Conservation (phyloP, 192 early-diverging fungal genomes). For the Linnemannia elongata region DNA sequence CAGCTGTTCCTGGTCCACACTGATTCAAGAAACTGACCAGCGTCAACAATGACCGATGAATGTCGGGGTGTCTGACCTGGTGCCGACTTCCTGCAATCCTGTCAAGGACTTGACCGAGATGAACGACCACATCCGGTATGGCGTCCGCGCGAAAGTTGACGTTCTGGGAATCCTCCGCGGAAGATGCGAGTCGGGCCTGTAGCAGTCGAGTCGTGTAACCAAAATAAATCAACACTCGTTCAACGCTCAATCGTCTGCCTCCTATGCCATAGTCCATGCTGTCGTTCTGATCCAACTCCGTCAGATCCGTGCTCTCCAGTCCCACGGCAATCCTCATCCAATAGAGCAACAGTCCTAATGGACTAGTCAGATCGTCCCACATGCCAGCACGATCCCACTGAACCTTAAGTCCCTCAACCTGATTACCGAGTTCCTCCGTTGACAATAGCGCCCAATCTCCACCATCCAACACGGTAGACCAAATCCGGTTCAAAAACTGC, state of each 20-base stretch:
- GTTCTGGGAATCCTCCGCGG: constrained; percentile 45
- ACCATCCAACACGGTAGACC: constrained; percentile 20
- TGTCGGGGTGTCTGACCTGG: constrained; percentile 23
- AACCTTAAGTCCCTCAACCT: constrained; percentile 16
- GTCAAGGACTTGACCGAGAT: constrained; percentile 44
- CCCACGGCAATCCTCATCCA: constrained; percentile 53
- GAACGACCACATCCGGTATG: constrained; percentile 20
- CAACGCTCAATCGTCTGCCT: background rate
- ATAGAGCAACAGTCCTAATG: constrained; percentile 33
- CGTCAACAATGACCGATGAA: constrained; percentile 19
- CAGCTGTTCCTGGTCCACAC: constrained; percentile 20
- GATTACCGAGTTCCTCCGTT: background rate
- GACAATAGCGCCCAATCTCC: constrained; percentile 31
- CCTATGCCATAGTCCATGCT: background rate
- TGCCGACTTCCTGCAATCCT: constrained; percentile 24
- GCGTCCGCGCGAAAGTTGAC: constrained; percentile 37
- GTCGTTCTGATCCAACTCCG: constrained; percentile 12
- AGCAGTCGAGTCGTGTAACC: constrained; percentile 32
- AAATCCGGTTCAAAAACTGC: constrained; percentile 32
- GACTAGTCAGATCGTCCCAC: constrained; percentile 37
- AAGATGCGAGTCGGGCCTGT: constrained; percentile 38
- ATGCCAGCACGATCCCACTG: constrained; percentile 26
- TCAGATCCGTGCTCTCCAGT: constrained; percentile 28
- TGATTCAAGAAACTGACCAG: constrained; percentile 43
- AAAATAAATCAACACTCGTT: constrained; percentile 39